These are phyloP conservation scores for Scheffersomyces cryptocercus DNA, from an alignment of 1,139 yeast species.

Conservation along the genomic window DNA sequence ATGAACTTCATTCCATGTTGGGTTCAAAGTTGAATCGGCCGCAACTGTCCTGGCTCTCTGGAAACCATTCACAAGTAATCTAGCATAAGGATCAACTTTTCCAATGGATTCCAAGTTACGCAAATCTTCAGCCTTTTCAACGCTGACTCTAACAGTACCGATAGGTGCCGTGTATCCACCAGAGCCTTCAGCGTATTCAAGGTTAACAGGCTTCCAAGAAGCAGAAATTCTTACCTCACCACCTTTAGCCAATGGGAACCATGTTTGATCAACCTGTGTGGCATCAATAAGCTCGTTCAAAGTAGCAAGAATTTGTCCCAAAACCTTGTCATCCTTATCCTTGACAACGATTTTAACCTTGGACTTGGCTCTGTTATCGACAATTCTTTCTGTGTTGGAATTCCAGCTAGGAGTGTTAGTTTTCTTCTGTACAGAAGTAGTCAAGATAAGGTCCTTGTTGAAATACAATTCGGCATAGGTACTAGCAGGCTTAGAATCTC, in stretches of 20 bases:
- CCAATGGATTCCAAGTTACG: slow-evolving; percentile 87
- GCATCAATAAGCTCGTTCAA: slow-evolving; percentile 76
- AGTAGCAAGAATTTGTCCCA: slow-evolving; percentile 64
- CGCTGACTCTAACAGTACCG: slow-evolving; percentile 79
- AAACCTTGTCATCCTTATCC: slow-evolving; percentile 55
- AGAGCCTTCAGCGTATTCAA: slow-evolving; percentile 64
- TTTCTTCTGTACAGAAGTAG: slow-evolving; percentile 61
- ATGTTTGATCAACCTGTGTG: slow-evolving; percentile 69
- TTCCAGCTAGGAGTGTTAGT: slow-evolving; percentile 72
- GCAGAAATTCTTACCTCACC: slow-evolving; percentile 75
- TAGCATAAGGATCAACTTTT: slow-evolving; percentile 87
- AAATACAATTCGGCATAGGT: slow-evolving; percentile 71
- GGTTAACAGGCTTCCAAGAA: slow-evolving; percentile 83
- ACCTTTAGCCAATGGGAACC: slow-evolving; percentile 70
- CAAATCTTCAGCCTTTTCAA: slow-evolving; percentile 71
- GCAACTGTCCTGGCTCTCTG: slow-evolving; percentile 77
- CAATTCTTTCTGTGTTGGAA: slow-evolving; percentile 65
- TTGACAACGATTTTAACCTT: slow-evolving; percentile 66
- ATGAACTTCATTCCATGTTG: slow-evolving; percentile 82
- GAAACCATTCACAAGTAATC: slow-evolving; percentile 75
- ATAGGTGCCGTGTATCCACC: slow-evolving; percentile 89
- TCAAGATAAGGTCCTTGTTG: slow-evolving; percentile 58
- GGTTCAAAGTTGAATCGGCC: slow-evolving; percentile 67
- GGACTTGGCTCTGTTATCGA: slow-evolving; percentile 70
- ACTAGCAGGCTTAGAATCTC: slow-evolving; percentile 49